A percentile compares a stretch with the other conserved stretches of the same genome.
phyloP scores from a whole-genome alignment of 768 basidiomycete species.

The Kwoniella dendrophila region DNA sequence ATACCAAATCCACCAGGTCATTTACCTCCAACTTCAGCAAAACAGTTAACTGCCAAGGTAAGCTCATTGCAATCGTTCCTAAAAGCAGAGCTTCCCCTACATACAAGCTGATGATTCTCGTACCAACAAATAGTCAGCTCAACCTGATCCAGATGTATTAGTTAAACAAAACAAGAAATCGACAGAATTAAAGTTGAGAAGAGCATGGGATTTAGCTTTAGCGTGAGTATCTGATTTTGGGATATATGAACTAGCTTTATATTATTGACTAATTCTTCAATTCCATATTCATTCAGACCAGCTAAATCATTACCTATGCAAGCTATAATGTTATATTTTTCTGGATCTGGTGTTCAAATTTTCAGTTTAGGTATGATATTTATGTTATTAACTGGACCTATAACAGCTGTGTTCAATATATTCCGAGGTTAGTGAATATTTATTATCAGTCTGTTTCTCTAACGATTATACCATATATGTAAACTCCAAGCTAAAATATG shows the following conservation, averaged over 20 bases:
- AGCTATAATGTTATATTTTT: slow-evolving; percentile 98
- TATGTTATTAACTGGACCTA: slow-evolving; percentile 83
- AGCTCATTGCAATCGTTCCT: no score
- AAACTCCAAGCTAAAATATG: neutral
- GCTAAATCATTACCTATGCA: slow-evolving; percentile 95
- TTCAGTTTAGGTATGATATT: slow-evolving; percentile 96
- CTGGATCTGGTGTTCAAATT: slow-evolving; percentile 90
- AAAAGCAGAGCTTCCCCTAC: no score
- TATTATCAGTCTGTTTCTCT: neutral
- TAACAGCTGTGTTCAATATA: slow-evolving; percentile 78
- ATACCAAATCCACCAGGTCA: slow-evolving; percentile 48
- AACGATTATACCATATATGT: neutral
- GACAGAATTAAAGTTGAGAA: slow-evolving; percentile 48
- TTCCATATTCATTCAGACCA: slow-evolving; percentile 57
- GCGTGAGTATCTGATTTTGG: slow-evolving; percentile 43
- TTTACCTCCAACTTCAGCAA: slow-evolving; percentile 11
- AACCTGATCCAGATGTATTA: slow-evolving; percentile 26
- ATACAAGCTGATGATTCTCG: neutral
- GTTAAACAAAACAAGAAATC: slow-evolving; percentile 26
- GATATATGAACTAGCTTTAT: neutral
- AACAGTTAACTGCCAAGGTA: slow-evolving; percentile 7
- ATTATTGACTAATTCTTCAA: neutral
- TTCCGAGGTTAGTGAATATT: slow-evolving; percentile 72
- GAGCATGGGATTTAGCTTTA: slow-evolving; percentile 54
- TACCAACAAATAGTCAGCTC: slow-evolving; percentile 3